These are phyloP conservation scores for Penicillium polonicum DNA, from an alignment of 2,329 filamentous ascomycete genomes.

Conservation along the genomic window DNA sequence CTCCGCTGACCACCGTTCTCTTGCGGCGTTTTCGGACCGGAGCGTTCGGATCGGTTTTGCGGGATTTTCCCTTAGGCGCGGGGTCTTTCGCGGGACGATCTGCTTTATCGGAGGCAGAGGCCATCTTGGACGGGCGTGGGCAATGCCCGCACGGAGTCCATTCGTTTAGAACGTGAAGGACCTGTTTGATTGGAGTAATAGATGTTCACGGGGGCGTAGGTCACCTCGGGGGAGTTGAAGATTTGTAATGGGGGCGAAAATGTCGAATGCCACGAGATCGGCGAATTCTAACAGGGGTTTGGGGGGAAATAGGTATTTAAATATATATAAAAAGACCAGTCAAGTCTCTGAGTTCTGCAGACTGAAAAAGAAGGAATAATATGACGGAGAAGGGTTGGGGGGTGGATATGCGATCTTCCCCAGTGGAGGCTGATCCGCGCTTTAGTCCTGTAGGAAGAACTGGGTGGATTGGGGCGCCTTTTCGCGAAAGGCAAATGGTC, in stretches of 20 bases:
- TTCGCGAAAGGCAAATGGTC: constrained; percentile 2
- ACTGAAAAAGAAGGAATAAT: constrained; percentile 7
- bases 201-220: not conserved
- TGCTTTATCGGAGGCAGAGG: constrained; percentile 14
- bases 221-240: not conserved
- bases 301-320: not conserved
- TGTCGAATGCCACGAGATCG: not conserved
- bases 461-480: constrained; percentile 4
- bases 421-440: constrained; percentile 26
- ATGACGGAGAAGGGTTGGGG: constrained; percentile 4
- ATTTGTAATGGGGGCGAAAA: not conserved
- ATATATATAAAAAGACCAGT: not conserved
- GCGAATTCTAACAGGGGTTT: not conserved
- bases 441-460: constrained; percentile 11
- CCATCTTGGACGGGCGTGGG: constrained; percentile 16
- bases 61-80: constrained; percentile 25
- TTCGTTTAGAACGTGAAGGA: not conserved
- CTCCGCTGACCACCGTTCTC: constrained; percentile 83
- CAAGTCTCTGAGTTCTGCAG: not conserved
- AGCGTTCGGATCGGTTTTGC: constrained; percentile 28
- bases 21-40: constrained; percentile 69
- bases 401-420: constrained; percentile 21
- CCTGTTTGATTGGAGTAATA: not conserved
- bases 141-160: constrained; percentile 17
- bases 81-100: constrained; percentile 21